Base-by-base conservation (phyloP, 768 basidiomycete species). In the Artomyces pyxidatus region DNA sequence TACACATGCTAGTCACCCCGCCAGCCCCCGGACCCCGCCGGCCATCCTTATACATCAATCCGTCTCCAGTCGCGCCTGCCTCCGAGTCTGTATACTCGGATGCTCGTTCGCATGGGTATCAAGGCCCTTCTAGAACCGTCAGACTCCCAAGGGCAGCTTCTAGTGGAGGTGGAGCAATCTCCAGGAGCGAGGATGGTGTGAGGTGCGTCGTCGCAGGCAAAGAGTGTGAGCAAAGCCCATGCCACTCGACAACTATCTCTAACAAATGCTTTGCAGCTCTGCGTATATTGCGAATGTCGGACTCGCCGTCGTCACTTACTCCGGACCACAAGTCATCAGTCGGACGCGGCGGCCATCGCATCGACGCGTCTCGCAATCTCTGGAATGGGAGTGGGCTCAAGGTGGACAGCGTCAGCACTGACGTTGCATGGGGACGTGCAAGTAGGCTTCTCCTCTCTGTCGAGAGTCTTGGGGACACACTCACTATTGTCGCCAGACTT, bases 301-400 rank as follows among this genome's bases (percentile, higher is more conserved):
- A 78, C 30, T 70, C 75, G 2, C 67, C 73, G 3, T 66, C 70
- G 17, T 51, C 63, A 2, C 47, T 60, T 3, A 64, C 59, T 25
- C n/a, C 56, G 21, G 42, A 58, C 48, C 48, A 57, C 62, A 8
- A 80, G 81, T 6, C 75, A 76, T 56, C 84, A 74, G 60, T 73
- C 66, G 85, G 83, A 12, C 67, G 67, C 27, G 83, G 83, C 3
- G 83, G 84, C 0, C 72, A 77, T 61, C 73, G 79, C 30, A 75
- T 86, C n/a, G 87, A 88, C 48, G 72, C 74, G 7, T 83, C 83
- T 11, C 76, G 81, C 42, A 89, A 89, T 59, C 68, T 86, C 41
- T 90, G 88, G 88, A 83, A 80, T 8, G 78, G 80, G 0, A 86
- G 79, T 47, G 85, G 84, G 0, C 66, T 90, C 48, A 89, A 88